A percentile compares a stretch with the other conserved stretches of the same genome.
These are phyloP conservation scores for Pezicula carpinea DNA, from an alignment of 2,329 filamentous ascomycete species.

Conservation along the genomic window DNA sequence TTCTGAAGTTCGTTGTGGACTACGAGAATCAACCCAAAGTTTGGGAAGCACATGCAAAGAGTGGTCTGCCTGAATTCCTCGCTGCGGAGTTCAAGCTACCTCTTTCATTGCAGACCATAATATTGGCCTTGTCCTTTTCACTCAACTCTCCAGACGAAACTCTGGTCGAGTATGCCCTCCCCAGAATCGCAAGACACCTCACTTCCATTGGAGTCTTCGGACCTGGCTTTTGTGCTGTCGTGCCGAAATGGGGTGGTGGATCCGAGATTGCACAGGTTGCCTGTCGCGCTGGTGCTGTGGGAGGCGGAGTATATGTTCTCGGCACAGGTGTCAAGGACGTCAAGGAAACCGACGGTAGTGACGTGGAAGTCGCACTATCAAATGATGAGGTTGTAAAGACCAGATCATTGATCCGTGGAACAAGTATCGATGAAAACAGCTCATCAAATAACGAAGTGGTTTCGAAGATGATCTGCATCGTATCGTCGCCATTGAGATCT, in stretches of 20 bases:
- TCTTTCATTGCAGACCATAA: slow-evolving; percentile 56
- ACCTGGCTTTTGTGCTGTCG: slow-evolving; percentile 80
- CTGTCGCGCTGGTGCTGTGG: slow-evolving; percentile 86
- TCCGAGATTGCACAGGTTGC: slow-evolving; percentile 88
- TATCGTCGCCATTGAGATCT: slow-evolving; percentile 58
- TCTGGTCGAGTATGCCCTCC: slow-evolving; percentile 61
- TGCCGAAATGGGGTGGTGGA: slow-evolving; percentile 88
- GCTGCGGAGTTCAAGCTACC: slow-evolving; percentile 63
- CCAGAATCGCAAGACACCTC: slow-evolving; percentile 72
- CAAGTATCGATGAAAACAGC: slow-evolving; percentile 11
- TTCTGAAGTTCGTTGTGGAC: slow-evolving; percentile 80
- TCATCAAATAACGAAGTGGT: slow-evolving; percentile 30
- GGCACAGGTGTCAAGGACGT: slow-evolving; percentile 57
- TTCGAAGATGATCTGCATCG: slow-evolving; percentile 61
- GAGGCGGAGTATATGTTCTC: slow-evolving; percentile 85
- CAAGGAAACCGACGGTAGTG: slow-evolving; percentile 19
- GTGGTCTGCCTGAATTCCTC: slow-evolving; percentile 55
- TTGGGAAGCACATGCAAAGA: slow-evolving; percentile 54
- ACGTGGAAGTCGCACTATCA: slow-evolving; percentile 46
- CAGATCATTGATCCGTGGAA: slow-evolving; percentile 44
- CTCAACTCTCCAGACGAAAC: slow-evolving; percentile 50
- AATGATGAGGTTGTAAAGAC: slow-evolving; percentile 55
- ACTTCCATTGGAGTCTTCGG: slow-evolving; percentile 85
- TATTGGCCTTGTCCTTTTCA: slow-evolving; percentile 70
- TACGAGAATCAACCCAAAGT: slow-evolving; percentile 55